phyloP scores from a whole-genome alignment of 768 basidiomycete species.

The Baorangia bicolor region DNA sequence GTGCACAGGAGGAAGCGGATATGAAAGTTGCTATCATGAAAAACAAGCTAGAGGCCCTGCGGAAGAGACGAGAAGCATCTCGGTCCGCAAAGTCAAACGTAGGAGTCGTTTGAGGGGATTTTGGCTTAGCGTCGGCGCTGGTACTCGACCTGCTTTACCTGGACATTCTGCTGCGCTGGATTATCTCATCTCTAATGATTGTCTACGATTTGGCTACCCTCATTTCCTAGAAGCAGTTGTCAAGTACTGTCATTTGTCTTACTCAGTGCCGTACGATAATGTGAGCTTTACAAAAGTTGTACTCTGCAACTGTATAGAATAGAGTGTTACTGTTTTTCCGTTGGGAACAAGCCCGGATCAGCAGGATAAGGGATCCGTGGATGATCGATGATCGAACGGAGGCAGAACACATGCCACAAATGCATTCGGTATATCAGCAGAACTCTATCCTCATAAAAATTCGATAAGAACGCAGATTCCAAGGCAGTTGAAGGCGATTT shows the following conservation, averaged over 20 bases:
- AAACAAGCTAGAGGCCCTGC: conserved; percentile 59
- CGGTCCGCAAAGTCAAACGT: conserved; percentile 19
- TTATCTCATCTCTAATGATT: neutral
- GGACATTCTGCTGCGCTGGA: neutral
- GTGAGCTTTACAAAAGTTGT: neutral
- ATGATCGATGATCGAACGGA: too few relatives aligned
- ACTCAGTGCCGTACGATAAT: neutral
- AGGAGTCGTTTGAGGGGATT: conserved; percentile 11
- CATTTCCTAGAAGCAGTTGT: neutral
- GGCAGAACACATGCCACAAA: neutral
- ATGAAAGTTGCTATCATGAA: conserved; percentile 68
- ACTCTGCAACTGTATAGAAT: neutral
- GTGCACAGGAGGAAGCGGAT: conserved; percentile 86
- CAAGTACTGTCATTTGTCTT: neutral
- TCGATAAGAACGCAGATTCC: neutral
- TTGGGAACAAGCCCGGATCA: neutral
- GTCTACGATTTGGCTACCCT: neutral
- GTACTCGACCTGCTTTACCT: neutral
- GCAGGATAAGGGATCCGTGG: too few relatives aligned
- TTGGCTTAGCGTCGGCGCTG: neutral
- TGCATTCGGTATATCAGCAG: neutral
- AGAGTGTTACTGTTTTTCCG: neutral
- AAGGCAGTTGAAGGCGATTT: neutral
- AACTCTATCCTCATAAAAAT: too few relatives aligned
- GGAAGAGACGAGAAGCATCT: conserved; percentile 42